Evolutionary conservation across 2,329 filamentous ascomycete genomes (phyloP).

Genomic region (Venturia nashicola): DNA sequence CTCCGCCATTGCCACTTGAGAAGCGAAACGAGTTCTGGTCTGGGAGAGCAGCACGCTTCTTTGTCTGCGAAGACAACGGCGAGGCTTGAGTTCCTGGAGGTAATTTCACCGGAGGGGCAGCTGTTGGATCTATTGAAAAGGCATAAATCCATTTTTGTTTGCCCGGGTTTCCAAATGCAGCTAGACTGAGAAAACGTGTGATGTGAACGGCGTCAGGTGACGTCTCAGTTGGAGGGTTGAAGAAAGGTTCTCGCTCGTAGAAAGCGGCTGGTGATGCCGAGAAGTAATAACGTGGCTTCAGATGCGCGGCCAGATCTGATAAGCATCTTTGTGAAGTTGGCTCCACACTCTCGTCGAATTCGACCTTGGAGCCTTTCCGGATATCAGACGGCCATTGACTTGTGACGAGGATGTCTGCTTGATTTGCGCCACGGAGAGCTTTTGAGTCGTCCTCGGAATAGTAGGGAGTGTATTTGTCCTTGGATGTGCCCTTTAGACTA

Average conservation of each 20-base stretch:
- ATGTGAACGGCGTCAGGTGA: constrained; percentile 42
- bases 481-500: constrained; percentile 48
- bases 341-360: constrained; percentile 37
- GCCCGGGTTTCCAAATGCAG: constrained; percentile 58
- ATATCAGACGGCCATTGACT: constrained; percentile 72
- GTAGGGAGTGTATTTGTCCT: constrained; percentile 56
- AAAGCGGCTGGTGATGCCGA: constrained; percentile 57
- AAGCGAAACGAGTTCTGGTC: constrained; percentile 22
- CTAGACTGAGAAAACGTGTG: constrained; percentile 85
- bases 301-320: constrained; percentile 60
- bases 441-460: constrained; percentile 70
- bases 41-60: constrained; percentile 42
- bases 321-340: constrained; percentile 48
- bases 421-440: constrained; percentile 60
- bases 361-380: constrained; percentile 53
- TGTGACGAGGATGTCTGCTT: constrained; percentile 77
- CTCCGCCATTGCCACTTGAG: constrained; percentile 10
- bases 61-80: constrained; percentile 48
- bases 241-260: constrained; percentile 89
- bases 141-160: constrained; percentile 78
- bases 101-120: constrained; percentile 46
- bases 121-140: constrained; percentile 48
- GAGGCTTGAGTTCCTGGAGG: constrained; percentile 63
- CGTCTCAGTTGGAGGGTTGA: constrained; percentile 45
- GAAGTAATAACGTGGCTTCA: constrained; percentile 92